Evolutionary conservation across 352 stramenopile species (phyloP), one percentile per base, ranked within the genome.

Genomic region (Thalassiosira ordinaria): DNA sequence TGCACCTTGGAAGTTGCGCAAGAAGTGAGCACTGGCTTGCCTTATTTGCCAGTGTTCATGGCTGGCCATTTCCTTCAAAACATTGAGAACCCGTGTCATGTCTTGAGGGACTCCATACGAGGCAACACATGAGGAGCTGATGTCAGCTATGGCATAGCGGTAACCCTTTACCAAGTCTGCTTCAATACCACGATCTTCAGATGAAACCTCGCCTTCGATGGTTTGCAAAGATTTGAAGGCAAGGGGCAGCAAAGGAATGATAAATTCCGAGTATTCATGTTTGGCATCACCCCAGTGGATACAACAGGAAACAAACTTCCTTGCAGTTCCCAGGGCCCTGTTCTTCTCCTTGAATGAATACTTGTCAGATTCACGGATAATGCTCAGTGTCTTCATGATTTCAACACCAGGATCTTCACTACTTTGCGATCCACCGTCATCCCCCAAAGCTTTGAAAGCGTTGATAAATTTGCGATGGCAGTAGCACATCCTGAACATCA

Each of bases 31-130:
- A 53, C 63, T 73, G n/a, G 83, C 87, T 55, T 93, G 89, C 44
- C 89, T 74, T 55, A 94, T 85, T 82, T 94, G 89, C 89, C 89
- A 94, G 41, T 49, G 87, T 18, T 87, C 69, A 67, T 93, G 84
- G 9, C 72, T 68, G 1, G 85, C 75, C 52, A 86, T 84, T 20
- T 73, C 56, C 49, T 85, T 78, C 9, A 89, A 70, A 49, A 80
- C 66, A 49, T 69, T 47, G 4, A 94, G 73, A 11, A 92, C 84
- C 55, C 71, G 49, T 18, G 78, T 80, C 33, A 93, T 91, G 62
- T 87, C 68, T 22, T 82, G 29, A 26, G 44, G 57, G 13, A 79
- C 65, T 31, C 78, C 82, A 78, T 91, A 90, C 1, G 75, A 87
- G 46, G 87, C 82, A 24, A 92, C 76, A 53, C 84, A 86, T 24